Conservation (phyloP, 2,329 filamentous ascomycete species). For the Aciculosporium take region DNA sequence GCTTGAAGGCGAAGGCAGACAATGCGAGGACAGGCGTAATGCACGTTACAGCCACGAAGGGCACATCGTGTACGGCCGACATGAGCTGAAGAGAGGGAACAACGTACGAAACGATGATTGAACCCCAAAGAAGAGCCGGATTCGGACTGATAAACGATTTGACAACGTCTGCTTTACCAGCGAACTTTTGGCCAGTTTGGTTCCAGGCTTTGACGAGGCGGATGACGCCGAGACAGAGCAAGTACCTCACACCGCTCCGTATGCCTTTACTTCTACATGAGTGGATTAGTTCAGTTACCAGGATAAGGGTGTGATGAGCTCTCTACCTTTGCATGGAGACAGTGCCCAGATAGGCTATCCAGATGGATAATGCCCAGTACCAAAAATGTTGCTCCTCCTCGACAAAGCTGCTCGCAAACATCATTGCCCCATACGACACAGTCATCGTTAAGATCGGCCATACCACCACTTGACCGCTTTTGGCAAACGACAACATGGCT, state of each 20-base stretch:
- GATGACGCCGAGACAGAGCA: constrained; percentile 42
- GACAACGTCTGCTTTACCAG: constrained; percentile 78
- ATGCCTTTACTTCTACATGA: constrained; percentile 14
- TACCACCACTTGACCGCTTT: constrained; percentile 23
- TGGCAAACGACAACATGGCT: constrained; percentile 6
- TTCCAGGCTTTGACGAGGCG: constrained; percentile 74
- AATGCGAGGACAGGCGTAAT: constrained; percentile 28
- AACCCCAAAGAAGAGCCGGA: constrained; percentile 55
- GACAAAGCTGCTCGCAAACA: constrained; percentile 96
- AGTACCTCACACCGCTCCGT: constrained; percentile 17
- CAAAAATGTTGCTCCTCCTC: constrained; percentile 98
- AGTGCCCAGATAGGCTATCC: constrained; percentile 43
- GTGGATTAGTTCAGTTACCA: background rate
- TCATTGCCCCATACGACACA: constrained; percentile 61
- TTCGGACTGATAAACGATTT: constrained; percentile 52
- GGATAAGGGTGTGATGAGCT: background rate
- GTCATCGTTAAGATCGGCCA: constrained; percentile 30
- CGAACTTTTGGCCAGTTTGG: constrained; percentile 91
- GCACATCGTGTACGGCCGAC: constrained; percentile 26
- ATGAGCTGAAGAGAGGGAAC: constrained; percentile 37
- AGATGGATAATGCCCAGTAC: constrained; percentile 76
- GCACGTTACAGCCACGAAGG: constrained; percentile 25
- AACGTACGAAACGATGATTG: constrained; percentile 57
- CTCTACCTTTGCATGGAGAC: constrained; percentile 29
- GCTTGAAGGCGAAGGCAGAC: constrained; percentile 67